Base-by-base conservation (phyloP, 2,329 filamentous ascomycete species). In the Hawksworthiomyces lignivorus region DNA sequence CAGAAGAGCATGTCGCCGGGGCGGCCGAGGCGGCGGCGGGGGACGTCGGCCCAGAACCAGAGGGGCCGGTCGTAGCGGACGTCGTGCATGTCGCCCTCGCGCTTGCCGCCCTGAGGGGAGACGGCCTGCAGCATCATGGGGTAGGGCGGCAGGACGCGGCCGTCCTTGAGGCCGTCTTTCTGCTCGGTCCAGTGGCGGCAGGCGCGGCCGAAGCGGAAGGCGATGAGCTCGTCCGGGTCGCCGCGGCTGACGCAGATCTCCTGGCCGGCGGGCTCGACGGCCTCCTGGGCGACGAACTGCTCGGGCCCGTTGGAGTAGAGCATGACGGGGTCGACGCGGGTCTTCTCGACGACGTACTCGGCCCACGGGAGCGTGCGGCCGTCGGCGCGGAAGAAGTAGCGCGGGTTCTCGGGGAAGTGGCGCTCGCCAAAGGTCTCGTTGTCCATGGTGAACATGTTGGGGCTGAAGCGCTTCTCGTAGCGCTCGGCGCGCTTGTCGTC, bases 131-230 rank as follows among this genome's bases (percentile, higher is more conserved):
- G 64, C 42, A 94, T 66, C 37, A 92, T 63, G 54, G 90, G 78
- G 33, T 88, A 65, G 44, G 80, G 84, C 33, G 78, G 75, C 33
- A 80, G 75, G 1, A 81, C 82, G 41, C 68, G 62, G 1, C 83
- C 84, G 48, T 84, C 72, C 47, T 72, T 73, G 41, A 68, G 62
- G 1, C 83, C 84, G 48, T 84, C 72, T 46, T 72, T 73, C 50
- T 81, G 73, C n/a, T 81, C 69, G 32, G 80, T 79, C 86, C 86
- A 95, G 59, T 97, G 90, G 54, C 79, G 75, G 58, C 90, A 97
- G 10, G 82, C 56, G 45, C 84, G 83, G 40, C 75, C 76, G 56
- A 94, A 89, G 54, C 86, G 82, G 63, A 97, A 95, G 14, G 86
- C 77, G 21, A 92, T 65, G 1, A 72, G 62, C 32, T 73, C 64